Conservation (phyloP, 1,139 yeast genomes). For the Saccharomyces hybrid region DNA sequence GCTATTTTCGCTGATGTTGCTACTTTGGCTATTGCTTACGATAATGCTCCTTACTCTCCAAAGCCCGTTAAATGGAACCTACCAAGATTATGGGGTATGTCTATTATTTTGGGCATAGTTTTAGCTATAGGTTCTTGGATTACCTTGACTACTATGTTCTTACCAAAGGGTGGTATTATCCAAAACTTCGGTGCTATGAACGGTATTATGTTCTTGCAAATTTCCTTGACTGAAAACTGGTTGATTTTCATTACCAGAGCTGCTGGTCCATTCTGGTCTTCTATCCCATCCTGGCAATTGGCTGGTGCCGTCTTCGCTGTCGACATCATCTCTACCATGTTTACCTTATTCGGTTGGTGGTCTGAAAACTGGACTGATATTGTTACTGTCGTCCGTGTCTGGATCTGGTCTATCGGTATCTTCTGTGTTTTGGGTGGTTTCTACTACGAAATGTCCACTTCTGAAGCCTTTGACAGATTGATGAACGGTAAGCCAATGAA, state of each 20-base stretch:
- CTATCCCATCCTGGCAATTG: conserved; percentile 87
- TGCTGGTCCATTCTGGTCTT: conserved; percentile 90
- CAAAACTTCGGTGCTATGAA: conserved; percentile 89
- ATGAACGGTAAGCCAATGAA: conserved; percentile 81
- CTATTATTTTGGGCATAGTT: conserved; percentile 67
- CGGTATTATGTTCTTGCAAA: conserved; percentile 83
- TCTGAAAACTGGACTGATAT: conserved; percentile 94
- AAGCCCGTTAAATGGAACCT: conserved; percentile 97
- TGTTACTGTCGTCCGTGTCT: conserved; percentile 84
- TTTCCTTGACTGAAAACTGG: conserved; percentile 90
- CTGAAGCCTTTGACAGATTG: conserved; percentile 78
- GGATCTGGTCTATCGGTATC: conserved; percentile 93
- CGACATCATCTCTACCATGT: conserved; percentile 81
- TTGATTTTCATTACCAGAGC: conserved; percentile 90
- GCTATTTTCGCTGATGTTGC: conserved; percentile 94
- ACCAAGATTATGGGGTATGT: conserved; percentile 94
- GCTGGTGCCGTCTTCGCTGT: conserved; percentile 81
- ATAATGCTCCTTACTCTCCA: conserved; percentile 94
- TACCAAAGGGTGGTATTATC: conserved; percentile 77
- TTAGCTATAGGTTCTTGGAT: conserved; percentile 88
- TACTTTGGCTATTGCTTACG: conserved; percentile 87
- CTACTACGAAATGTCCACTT: conserved; percentile 81
- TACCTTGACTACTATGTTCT: conserved; percentile 81
- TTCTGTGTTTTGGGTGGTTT: conserved; percentile 95
- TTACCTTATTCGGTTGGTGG: conserved; percentile 93